phyloP scores from a whole-genome alignment of 2,329 filamentous ascomycete species.

The Alternaria atra region DNA sequence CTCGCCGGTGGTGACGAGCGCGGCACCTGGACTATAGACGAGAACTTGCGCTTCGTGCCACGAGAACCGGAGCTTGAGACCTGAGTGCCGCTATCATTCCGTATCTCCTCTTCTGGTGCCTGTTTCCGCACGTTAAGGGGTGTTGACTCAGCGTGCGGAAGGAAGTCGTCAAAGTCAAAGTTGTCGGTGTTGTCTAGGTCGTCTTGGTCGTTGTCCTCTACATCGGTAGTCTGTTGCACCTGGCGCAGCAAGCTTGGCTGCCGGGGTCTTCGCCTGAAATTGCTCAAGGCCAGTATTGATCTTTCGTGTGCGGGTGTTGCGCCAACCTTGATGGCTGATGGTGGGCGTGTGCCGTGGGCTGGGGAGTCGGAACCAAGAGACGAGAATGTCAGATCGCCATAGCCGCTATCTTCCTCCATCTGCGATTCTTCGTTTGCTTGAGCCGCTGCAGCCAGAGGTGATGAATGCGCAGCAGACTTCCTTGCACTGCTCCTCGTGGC shows the following conservation, averaged over 20 bases:
- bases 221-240: conserved; percentile 56
- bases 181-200: conserved; percentile 55
- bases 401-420: conserved; percentile 40
- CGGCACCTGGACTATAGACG: conserved; percentile 50
- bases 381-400: conserved; percentile 45
- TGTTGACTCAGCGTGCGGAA: conserved; percentile 73
- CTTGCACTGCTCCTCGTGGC: conserved; percentile 30
- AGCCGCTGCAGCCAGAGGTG: conserved; percentile 11
- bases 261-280: conserved; percentile 60
- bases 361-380: conserved; percentile 47
- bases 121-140: conserved; percentile 62
- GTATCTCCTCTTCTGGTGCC: conserved; percentile 34
- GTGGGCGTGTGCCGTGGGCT: conserved; percentile 50
- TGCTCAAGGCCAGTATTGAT: conserved; percentile 59
- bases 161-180: conserved; percentile 57
- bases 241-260: conserved; percentile 61
- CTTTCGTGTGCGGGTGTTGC: conserved; percentile 56
- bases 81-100: conserved; percentile 40
- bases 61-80: conserved; percentile 46
- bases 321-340: conserved; percentile 55
- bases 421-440: conserved; percentile 17
- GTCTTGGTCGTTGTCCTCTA: conserved; percentile 57
- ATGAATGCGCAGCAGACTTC: conserved; percentile 24
- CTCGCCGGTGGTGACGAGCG: conserved; percentile 51
- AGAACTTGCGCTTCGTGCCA: conserved; percentile 52